Percentiles rank a stretch among this genome's conserved stretches.
phyloP scores from a whole-genome alignment of 108 stramenopile genomes.

The Pelagomonas calceolata region DNA sequence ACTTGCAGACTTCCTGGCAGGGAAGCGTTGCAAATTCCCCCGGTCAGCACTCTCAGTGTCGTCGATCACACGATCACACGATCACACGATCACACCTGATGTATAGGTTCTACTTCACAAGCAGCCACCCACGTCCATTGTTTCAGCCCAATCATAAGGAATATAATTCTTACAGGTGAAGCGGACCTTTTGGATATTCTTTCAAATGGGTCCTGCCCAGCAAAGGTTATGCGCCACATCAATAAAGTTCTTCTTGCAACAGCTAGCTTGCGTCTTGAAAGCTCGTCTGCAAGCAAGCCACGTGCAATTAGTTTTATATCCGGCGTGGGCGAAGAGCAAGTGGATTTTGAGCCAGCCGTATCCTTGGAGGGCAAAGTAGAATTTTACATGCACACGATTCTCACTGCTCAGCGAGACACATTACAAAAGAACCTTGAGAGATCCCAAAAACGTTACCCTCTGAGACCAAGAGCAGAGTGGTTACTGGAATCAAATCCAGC shows the following conservation, averaged over 20 bases:
- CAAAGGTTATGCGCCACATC: slow-evolving; percentile 45
- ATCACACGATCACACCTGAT: too few species aligned
- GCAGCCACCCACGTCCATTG: neutral
- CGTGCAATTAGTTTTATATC: slow-evolving; percentile 9
- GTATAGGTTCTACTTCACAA: slow-evolving; percentile 45
- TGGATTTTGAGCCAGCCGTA: slow-evolving; percentile 44
- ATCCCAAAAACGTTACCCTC: slow-evolving; percentile 23
- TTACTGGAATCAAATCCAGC: slow-evolving; percentile 34
- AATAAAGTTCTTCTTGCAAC: slow-evolving; percentile 49
- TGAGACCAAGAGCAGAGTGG: slow-evolving; percentile 42
- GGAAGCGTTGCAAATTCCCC: slow-evolving; percentile 45
- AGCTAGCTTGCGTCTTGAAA: slow-evolving; percentile 30
- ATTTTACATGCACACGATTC: slow-evolving; percentile 44
- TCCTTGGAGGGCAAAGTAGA: slow-evolving; percentile 53
- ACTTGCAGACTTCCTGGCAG: slow-evolving; percentile 49
- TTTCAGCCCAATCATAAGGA: too few species aligned
- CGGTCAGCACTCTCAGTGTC: too few species aligned
- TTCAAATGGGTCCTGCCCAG: slow-evolving; percentile 41
- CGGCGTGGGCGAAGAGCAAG: slow-evolving; percentile 45
- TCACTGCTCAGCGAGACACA: slow-evolving; percentile 23
- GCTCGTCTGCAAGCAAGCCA: neutral
- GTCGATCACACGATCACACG: too few species aligned
- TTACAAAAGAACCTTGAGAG: slow-evolving; percentile 27
- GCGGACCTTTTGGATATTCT: slow-evolving; percentile 52
- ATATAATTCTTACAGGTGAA: slow-evolving; percentile 18